Evolutionary conservation across 208 protist genomes (phyloP).

Genomic region (Tritrichomonas musculus): DNA sequence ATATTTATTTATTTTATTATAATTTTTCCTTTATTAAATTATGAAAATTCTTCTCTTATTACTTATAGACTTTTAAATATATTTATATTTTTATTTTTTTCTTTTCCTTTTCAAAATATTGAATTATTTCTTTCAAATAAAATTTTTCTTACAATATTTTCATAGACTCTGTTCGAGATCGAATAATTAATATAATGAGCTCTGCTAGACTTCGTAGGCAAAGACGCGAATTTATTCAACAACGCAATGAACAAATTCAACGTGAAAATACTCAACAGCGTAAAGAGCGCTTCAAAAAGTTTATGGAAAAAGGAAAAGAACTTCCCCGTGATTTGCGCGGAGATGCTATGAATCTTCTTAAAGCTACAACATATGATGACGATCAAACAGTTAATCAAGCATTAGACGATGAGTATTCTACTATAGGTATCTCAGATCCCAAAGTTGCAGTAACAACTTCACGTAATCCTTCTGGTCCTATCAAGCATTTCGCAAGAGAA

Average conservation of each 20-base stretch:
- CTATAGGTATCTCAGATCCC: slow-evolving; percentile 66
- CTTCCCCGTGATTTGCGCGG: slow-evolving; percentile 2
- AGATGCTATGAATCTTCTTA: neutral
- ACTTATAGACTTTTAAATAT: too few relatives aligned
- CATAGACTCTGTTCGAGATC: too few relatives aligned
- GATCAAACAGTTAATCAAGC: neutral
- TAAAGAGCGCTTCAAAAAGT: neutral
- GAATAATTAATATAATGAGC: too few relatives aligned
- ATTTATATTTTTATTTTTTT: too few relatives aligned
- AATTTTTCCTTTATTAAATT: too few relatives aligned
- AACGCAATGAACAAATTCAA: neutral
- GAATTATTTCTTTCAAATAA: too few relatives aligned
- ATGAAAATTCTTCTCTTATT: too few relatives aligned
- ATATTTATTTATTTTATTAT: too few relatives aligned
- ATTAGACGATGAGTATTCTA: slow-evolving; percentile 28
- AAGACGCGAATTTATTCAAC: neutral
- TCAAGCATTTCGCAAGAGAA: slow-evolving; percentile 96
- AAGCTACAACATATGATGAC: slow-evolving; percentile 30
- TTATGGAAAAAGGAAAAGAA: slow-evolving; percentile 29
- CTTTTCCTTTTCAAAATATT: too few relatives aligned
- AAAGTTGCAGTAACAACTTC: slow-evolving; percentile 96
- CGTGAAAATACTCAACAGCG: neutral
- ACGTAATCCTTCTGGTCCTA: slow-evolving; percentile 77
- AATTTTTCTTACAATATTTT: too few relatives aligned
- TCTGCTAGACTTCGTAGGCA: neutral